phyloP scores from a whole-genome alignment of 257 asterid species.

The Solanum ossicruentum region DNA sequence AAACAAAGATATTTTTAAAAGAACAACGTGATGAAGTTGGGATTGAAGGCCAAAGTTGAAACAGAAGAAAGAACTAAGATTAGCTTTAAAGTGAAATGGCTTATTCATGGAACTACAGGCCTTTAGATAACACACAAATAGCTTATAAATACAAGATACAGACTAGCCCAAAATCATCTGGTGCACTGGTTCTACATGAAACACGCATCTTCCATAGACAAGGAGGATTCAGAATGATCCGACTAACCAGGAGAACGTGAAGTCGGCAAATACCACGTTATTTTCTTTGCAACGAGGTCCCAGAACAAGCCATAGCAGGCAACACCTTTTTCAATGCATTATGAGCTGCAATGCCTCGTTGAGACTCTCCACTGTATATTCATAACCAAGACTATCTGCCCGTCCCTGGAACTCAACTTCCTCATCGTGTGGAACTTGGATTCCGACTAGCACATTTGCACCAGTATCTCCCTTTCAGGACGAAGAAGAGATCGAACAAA shows the following conservation, averaged over 20 bases:
- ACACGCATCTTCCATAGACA: background rate
- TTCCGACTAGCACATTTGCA: conserved; percentile 90
- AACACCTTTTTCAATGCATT: conserved; percentile 35
- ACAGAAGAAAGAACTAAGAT: background rate
- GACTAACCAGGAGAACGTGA: background rate
- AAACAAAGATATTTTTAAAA: background rate
- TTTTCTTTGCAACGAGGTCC: background rate
- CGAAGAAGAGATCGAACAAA: background rate
- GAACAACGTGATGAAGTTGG: background rate
- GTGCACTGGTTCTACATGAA: background rate
- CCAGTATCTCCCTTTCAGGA: conserved; percentile 72
- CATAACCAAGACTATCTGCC: conserved; percentile 65
- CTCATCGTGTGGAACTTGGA: conserved; percentile 61
- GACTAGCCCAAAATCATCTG: background rate
- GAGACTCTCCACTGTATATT: conserved; percentile 53
- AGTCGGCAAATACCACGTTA: background rate
- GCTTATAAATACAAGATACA: background rate
- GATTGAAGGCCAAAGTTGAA: background rate
- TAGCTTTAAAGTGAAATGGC: background rate
- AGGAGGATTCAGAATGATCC: background rate
- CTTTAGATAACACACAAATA: background rate
- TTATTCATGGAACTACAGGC: background rate
- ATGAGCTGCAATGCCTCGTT: conserved; percentile 66
- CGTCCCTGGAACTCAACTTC: conserved; percentile 50
- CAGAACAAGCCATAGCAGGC: background rate